Evolutionary conservation across 2,329 filamentous ascomycete species (phyloP).

Genomic region (Zopfia rhizophila): DNA sequence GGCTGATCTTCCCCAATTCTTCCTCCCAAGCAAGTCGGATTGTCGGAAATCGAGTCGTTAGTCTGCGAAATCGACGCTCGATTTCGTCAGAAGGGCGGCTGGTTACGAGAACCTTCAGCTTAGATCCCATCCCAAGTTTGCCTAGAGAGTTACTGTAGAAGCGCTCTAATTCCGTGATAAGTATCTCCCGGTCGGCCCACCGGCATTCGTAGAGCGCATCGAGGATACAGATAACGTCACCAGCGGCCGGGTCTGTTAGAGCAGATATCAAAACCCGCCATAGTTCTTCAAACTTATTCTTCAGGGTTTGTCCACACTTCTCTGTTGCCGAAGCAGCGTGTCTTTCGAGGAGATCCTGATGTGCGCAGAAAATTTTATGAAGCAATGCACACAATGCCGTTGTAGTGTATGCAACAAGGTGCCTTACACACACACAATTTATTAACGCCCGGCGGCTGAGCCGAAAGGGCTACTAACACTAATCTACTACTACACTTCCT

Average conservation of each 20-base stretch:
- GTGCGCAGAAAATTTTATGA: constrained; percentile 44
- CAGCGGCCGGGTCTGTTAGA: constrained; percentile 11
- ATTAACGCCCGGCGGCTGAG: too few species aligned
- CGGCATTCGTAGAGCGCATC: constrained; percentile 40
- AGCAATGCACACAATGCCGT: constrained; percentile 49
- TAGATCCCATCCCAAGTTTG: too few species aligned
- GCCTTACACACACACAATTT: too few species aligned
- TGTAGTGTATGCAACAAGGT: too few species aligned
- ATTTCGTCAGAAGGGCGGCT: constrained; percentile 44
- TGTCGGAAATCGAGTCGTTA: constrained; percentile 9
- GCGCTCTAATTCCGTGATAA: constrained; percentile 23
- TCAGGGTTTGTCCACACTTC: constrained; percentile 30
- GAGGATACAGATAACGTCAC: constrained; percentile 31
- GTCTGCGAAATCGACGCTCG: constrained; percentile 25
- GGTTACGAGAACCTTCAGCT: constrained; percentile 47
- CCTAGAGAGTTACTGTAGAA: constrained; percentile 11
- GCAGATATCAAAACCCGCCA: constrained; percentile 14
- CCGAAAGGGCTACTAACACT: too few species aligned
- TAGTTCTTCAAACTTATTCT: constrained; percentile 13
- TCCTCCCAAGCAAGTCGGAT: constrained; percentile 34
- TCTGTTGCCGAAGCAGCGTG: constrained; percentile 23
- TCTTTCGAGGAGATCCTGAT: constrained; percentile 28
- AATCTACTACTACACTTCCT: too few species aligned
- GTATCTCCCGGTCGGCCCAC: constrained; percentile 11
- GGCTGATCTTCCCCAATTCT: constrained; percentile 36